Evolutionary conservation across 805 yeast genomes (phyloP).

Genomic region (Nakazawaea holstii): DNA sequence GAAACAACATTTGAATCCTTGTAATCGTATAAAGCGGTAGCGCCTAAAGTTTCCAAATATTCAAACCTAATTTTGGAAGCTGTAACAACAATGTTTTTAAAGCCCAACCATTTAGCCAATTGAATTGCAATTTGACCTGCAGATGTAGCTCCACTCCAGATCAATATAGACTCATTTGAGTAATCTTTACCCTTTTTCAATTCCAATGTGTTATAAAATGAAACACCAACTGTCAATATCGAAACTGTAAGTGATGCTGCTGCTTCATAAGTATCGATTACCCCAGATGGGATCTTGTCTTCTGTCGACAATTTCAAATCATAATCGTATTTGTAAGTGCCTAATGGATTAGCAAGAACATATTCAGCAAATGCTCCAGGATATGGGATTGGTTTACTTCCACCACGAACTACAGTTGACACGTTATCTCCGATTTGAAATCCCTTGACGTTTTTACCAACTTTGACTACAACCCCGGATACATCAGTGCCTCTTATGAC

Average conservation of each 20-base stretch:
- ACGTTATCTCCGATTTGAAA: constrained; percentile 50
- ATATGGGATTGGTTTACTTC: constrained; percentile 29
- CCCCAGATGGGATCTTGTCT: constrained; percentile 25
- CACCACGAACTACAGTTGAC: constrained; percentile 50
- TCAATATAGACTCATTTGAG: constrained; percentile 33
- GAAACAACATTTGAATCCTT: constrained; percentile 22
- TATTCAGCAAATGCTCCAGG: constrained; percentile 61
- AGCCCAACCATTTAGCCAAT: constrained; percentile 41
- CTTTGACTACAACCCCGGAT: constrained; percentile 48
- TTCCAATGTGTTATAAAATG: constrained; percentile 40
- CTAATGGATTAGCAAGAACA: constrained; percentile 19
- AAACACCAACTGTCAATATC: constrained; percentile 44
- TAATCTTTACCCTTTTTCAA: constrained; percentile 19
- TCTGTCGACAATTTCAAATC: constrained; percentile 1
- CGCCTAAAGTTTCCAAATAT: constrained; percentile 24
- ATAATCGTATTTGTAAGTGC: not conserved
- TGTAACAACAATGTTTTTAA: constrained; percentile 26
- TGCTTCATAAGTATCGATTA: constrained; percentile 50
- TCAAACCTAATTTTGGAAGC: constrained; percentile 21
- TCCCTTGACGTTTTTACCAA: constrained; percentile 37
- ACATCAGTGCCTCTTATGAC: constrained; percentile 52
- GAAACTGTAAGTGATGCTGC: constrained; percentile 58
- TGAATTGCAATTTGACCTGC: constrained; percentile 56
- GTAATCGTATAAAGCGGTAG: constrained; percentile 30
- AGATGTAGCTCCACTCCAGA: constrained; percentile 67